Base-by-base conservation (phyloP, 176 grass and related monocot genomes). In the Oryza glaberrima region DNA sequence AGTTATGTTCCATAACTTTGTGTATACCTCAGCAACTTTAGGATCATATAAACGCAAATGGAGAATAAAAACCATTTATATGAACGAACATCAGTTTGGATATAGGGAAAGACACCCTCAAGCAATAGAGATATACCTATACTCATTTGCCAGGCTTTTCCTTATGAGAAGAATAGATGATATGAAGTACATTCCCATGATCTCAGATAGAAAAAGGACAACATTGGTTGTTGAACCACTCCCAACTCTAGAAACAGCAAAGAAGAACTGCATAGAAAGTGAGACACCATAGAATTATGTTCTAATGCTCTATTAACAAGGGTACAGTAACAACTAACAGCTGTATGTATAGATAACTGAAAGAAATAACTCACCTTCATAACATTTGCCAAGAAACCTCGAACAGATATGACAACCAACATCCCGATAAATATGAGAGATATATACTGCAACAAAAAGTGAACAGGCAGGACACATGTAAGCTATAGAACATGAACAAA, bases 151-250 rank as follows among this genome's bases (percentile, higher is more conserved):
- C 77, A 99, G 72, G 56, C 91, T 96, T 96, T 99, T 96, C 52
- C 94, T 93, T 85, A 99, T 99, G 16, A 99, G 96, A 84, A 99
- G 94, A 83, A 99, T 96, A 48, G 94, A 99, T 38, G 96, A 96
- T 87, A 96, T 91, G 76, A 99, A 99, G 78, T 99, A 94, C 96
- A 99, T 96, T 86, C 96, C 96, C 94, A 96, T 96, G 82, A 99
- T 99, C 86, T 99, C 96, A 56, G 96, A 91, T 82, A 99, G 88
- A 81, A 99, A 96, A 89, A 96, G 91, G 83, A 99, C 82, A 13
- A 99, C 96, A 89, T 99, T 96, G 28, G 93, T 94, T 79, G 93
- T 96, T 54, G 96, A 99, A 5, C 96, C 82, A 72, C 91, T 99
- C 35, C 94, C 91, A 77, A 99, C 96, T 92, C 96, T 94, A 81